Evolutionary conservation across 1,284 basidiomycete genomes (phyloP).

Genomic region (Ustilago bromivora): DNA sequence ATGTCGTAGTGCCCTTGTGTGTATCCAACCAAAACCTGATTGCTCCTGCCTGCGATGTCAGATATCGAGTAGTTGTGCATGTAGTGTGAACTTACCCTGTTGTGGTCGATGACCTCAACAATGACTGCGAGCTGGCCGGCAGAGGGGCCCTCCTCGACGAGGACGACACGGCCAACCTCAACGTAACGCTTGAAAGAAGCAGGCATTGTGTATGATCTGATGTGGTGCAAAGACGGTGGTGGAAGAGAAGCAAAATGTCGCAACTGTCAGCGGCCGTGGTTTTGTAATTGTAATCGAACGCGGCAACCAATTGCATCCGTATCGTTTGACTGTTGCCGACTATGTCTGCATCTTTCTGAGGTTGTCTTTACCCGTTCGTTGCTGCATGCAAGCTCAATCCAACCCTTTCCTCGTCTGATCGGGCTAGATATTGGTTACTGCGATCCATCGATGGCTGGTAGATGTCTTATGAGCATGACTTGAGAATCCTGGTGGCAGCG

Average conservation of each 20-base stretch:
- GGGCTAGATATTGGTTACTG: no score
- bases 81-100: constrained; percentile 78
- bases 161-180: constrained; percentile 97
- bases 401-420: no score
- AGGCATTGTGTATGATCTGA: constrained; percentile 58
- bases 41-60: background rate
- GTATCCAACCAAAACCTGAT: background rate
- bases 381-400: no score
- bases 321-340: constrained; percentile 1
- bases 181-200: constrained; percentile 89
- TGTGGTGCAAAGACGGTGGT: background rate
- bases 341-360: no score
- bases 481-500: no score
- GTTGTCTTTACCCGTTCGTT: no score
- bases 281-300: background rate
- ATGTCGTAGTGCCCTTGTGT: background rate
- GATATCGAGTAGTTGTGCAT: constrained; percentile 1
- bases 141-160: constrained; percentile 88
- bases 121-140: constrained; percentile 94
- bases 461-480: no score
- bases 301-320: constrained; percentile 16
- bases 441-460: no score
- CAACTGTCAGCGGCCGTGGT: constrained; percentile 27
- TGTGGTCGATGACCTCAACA: constrained; percentile 98
- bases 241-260: constrained; percentile 7